A percentile compares a stretch with the other conserved stretches of the same genome.
phyloP scores from a whole-genome alignment of 345 rosid genomes.

The Barbarea vulgaris region DNA sequence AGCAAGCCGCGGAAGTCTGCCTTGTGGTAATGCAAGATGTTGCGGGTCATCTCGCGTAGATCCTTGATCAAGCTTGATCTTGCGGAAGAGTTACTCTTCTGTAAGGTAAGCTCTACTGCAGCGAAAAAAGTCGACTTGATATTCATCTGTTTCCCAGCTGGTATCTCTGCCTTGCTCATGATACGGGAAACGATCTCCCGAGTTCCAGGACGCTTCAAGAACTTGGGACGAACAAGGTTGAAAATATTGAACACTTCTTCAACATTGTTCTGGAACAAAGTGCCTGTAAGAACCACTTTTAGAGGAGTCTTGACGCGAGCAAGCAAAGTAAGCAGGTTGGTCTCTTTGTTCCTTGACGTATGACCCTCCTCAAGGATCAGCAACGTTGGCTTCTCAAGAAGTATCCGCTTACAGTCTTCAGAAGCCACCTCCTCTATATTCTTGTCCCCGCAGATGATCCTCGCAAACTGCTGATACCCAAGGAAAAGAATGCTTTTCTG shows the following conservation, averaged over 20 bases:
- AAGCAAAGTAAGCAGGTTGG: constrained; percentile 67
- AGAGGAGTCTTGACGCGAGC: constrained; percentile 79
- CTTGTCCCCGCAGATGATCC: constrained; percentile 64
- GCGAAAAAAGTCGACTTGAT: constrained; percentile 56
- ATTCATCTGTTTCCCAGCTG: constrained; percentile 51
- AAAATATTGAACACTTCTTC: constrained; percentile 84
- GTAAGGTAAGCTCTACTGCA: constrained; percentile 71
- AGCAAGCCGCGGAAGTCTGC: constrained; percentile 89
- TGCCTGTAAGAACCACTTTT: constrained; percentile 90
- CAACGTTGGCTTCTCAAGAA: constrained; percentile 71
- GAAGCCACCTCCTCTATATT: constrained; percentile 30
- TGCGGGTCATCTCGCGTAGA: constrained; percentile 81
- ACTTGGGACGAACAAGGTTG: constrained; percentile 88
- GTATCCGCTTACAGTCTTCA: constrained; percentile 57
- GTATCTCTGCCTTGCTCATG: constrained; percentile 62
- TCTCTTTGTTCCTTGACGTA: constrained; percentile 82
- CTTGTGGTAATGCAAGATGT: constrained; percentile 84
- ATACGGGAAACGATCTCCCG: constrained; percentile 56
- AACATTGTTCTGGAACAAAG: constrained; percentile 87
- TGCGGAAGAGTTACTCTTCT: constrained; percentile 54
- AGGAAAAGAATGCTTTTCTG: constrained; percentile 77
- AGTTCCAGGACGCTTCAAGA: constrained; percentile 55
- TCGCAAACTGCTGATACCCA: constrained; percentile 84
- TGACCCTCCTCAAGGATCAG: constrained; percentile 92
- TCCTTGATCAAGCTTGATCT: constrained; percentile 71